Evolutionary conservation across 352 stramenopile species (phyloP).

Genomic region (Phytopythium mirpurense): DNA sequence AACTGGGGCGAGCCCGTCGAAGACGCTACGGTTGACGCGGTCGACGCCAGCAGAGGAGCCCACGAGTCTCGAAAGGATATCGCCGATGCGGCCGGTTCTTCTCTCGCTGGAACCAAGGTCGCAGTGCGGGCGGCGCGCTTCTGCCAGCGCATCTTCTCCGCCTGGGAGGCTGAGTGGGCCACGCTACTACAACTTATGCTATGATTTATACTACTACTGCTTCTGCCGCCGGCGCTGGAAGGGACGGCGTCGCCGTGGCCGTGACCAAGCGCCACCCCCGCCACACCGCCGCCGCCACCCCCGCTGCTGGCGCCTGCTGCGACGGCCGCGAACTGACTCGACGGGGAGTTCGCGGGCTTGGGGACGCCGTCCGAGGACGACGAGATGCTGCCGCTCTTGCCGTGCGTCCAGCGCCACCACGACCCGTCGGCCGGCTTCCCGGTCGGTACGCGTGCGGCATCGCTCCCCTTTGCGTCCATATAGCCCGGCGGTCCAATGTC

Average conservation of each 20-base stretch:
- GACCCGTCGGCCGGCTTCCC: slow-evolving; percentile 18
- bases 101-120: slow-evolving; percentile 11
- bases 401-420: slow-evolving; percentile 78
- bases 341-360: slow-evolving; percentile 8
- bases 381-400: slow-evolving; percentile 59
- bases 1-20: slow-evolving; percentile 18
- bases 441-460: slow-evolving; percentile 15
- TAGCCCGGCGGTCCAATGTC: neutral
- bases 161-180: slow-evolving; percentile 11
- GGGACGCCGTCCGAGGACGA: slow-evolving; percentile 34
- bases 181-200: slow-evolving; percentile 26
- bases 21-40: slow-evolving; percentile 5
- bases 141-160: slow-evolving; percentile 37
- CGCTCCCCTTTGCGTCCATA: slow-evolving; percentile 29
- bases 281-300: neutral
- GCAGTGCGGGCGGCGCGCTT: slow-evolving; percentile 25
- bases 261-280: neutral
- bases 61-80: slow-evolving; percentile 6
- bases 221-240: slow-evolving; percentile 1
- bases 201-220: slow-evolving; percentile 16
- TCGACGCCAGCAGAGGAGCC: slow-evolving; percentile 9
- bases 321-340: neutral
- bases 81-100: neutral
- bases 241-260: slow-evolving; percentile 8
- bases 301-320: neutral